Evolutionary conservation across 208 protist species (phyloP).

Genomic region (Leishmania guyanensis): DNA sequence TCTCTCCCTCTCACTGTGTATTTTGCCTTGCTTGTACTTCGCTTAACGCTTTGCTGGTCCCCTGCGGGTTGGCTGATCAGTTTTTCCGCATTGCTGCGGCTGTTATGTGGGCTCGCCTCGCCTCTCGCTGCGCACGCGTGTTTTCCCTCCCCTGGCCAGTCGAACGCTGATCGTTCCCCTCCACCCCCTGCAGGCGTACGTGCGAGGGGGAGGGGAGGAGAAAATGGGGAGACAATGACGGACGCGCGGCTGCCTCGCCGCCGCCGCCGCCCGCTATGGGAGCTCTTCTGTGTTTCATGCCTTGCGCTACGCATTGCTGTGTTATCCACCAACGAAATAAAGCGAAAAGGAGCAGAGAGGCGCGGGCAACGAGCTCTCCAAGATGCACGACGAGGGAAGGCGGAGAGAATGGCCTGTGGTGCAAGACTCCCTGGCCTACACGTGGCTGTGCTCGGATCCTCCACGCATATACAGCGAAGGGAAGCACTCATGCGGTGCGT

Average conservation of each 20-base stretch:
- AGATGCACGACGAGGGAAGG: background rate
- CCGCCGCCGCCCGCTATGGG: background rate
- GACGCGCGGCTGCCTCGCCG: background rate
- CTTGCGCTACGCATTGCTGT: no score
- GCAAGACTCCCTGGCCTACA: background rate
- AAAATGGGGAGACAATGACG: background rate
- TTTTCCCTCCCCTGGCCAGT: no score
- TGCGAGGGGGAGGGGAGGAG: background rate
- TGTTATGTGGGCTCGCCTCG: no score
- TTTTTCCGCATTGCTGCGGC: no score
- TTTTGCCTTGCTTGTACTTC: background rate
- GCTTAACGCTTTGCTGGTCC: background rate
- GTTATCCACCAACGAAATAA: background rate
- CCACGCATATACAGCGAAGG: background rate
- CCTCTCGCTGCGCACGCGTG: background rate
- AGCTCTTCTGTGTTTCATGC: no score
- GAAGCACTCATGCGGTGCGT: background rate
- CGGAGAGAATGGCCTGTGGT: no score
- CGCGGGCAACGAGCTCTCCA: no score
- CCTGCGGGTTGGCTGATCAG: background rate
- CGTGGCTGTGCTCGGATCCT: background rate
- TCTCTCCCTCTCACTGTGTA: background rate
- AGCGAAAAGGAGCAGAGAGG: background rate
- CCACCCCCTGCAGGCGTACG: background rate
- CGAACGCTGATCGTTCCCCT: no score